A percentile compares a stretch with the other conserved stretches of the same genome.
Conservation (phyloP, 2,329 filamentous ascomycete genomes). For the Falciphora oryzae region DNA sequence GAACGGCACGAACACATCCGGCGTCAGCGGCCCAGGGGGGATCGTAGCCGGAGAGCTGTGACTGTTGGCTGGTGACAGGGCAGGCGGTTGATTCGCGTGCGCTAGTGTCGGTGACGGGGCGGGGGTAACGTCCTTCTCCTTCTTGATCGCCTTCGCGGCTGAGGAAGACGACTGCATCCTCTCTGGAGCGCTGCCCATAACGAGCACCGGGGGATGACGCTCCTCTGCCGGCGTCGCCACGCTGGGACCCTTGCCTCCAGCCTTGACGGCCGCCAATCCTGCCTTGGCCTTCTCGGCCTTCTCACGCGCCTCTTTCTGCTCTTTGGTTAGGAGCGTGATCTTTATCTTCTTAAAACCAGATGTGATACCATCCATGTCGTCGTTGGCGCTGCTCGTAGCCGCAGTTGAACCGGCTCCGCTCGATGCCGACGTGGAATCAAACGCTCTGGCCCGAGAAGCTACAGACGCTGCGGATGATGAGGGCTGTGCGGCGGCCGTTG, state of each 20-base stretch:
- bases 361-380: conserved; percentile 50
- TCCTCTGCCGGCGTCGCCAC: conserved; percentile 1
- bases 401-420: conserved; percentile 8
- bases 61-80: neutral
- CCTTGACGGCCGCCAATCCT: neutral
- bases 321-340: conserved; percentile 54
- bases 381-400: conserved; percentile 18
- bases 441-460: neutral
- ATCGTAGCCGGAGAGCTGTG: neutral
- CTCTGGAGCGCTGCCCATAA: conserved; percentile 5
- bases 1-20: conserved; percentile 46
- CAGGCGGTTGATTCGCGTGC: neutral
- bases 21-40: conserved; percentile 12
- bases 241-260: neutral
- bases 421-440: neutral
- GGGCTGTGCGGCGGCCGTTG: conserved; percentile 11
- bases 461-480: conserved; percentile 11
- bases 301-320: conserved; percentile 50
- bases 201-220: neutral
- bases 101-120: neutral
- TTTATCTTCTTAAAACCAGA: conserved; percentile 57
- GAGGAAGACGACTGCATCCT: conserved; percentile 2
- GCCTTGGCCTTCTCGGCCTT: conserved; percentile 15
- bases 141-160: neutral
- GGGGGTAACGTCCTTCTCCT: neutral